phyloP scores from a whole-genome alignment of 768 basidiomycete species.

The Leccinum incarnatum region DNA sequence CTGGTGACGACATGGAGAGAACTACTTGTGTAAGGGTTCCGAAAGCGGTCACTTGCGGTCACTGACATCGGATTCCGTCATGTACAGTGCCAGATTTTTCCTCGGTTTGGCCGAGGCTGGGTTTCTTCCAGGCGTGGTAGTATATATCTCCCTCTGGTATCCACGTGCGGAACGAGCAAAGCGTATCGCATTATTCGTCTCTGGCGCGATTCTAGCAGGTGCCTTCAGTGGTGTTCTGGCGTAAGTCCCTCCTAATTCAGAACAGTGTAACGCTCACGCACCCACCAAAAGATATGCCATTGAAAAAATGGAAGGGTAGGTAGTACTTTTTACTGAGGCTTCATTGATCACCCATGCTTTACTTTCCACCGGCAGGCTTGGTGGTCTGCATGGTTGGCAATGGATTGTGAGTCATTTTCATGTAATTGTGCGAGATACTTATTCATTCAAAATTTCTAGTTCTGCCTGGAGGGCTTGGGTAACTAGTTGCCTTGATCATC shows the following conservation, averaged over 20 bases:
- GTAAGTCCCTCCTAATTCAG: slow-evolving; percentile 25
- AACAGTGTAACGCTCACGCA: background rate
- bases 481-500: background rate
- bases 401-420: slow-evolving; percentile 33
- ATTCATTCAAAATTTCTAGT: slow-evolving; percentile 21
- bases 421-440: no score
- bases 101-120: slow-evolving; percentile 49
- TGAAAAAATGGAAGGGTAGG: slow-evolving; percentile 34
- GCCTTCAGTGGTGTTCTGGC: slow-evolving; percentile 48
- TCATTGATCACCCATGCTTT: background rate
- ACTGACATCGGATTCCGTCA: slow-evolving; percentile 1
- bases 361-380: slow-evolving; percentile 15
- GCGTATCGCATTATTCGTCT: slow-evolving; percentile 57
- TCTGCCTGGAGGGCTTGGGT: slow-evolving; percentile 31
- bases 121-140: slow-evolving; percentile 38
- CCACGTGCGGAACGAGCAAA: slow-evolving; percentile 51
- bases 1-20: slow-evolving; percentile 33
- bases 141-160: slow-evolving; percentile 56
- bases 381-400: slow-evolving; percentile 36
- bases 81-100: slow-evolving; percentile 36
- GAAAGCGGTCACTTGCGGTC: background rate
- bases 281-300: slow-evolving; percentile 31
- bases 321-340: slow-evolving; percentile 11
- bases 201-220: slow-evolving; percentile 53
- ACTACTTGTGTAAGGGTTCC: slow-evolving; percentile 28